These are phyloP conservation scores for Rosa lucieae DNA, from an alignment of 306 rosid species.

Conservation along the genomic window DNA sequence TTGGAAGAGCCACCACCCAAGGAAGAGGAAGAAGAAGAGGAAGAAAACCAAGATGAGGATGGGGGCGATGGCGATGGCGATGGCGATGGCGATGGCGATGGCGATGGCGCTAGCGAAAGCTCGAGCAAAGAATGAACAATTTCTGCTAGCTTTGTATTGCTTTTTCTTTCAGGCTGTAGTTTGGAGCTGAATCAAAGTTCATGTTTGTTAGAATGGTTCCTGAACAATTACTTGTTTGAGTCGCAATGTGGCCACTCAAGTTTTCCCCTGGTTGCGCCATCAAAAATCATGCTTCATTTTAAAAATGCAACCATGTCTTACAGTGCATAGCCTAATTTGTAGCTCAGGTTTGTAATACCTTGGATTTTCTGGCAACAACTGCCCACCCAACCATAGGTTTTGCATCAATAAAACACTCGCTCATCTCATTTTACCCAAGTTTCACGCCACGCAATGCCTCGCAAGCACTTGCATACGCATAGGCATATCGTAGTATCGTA, in stretches of 20 bases:
- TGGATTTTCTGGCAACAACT: no score
- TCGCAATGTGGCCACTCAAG: background rate
- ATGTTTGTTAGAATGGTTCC: background rate
- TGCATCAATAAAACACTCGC: background rate
- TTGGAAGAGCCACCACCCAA: background rate
- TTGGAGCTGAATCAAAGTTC: background rate
- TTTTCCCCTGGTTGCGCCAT: background rate
- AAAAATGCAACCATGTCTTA: background rate
- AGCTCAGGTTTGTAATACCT: background rate
- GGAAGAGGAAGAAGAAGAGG: background rate
- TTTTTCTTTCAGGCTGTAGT: background rate
- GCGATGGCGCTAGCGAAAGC: no score
- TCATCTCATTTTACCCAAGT: background rate
- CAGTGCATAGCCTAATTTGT: background rate
- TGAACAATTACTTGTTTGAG: background rate
- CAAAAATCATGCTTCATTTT: background rate
- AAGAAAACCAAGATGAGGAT: background rate
- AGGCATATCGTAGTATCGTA: no score
- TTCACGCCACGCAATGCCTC: background rate
- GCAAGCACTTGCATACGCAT: background rate
- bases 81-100: no score
- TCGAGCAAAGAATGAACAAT: background rate
- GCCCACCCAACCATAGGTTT: no score
- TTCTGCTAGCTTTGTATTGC: background rate
- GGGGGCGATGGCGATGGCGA: background rate